Evolutionary conservation across 1,284 basidiomycete genomes (phyloP).

Genomic region (Volvariella volvacea): DNA sequence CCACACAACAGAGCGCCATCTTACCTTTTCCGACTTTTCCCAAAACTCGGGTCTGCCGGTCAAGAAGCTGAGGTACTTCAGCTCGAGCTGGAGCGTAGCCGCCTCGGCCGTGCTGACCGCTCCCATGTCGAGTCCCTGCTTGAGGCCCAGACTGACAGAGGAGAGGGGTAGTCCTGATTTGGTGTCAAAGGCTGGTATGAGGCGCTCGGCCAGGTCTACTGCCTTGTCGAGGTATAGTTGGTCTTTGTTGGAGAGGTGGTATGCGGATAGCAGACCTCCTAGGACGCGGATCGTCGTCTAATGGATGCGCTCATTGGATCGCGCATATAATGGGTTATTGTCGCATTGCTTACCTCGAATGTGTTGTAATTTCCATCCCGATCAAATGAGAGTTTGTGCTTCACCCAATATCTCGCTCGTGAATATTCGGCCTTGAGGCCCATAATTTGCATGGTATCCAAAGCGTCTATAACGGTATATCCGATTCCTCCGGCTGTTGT

Average conservation of each 20-base stretch:
- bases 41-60: slow-evolving; percentile 77
- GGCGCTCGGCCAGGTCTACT: slow-evolving; percentile 73
- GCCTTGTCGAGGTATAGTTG: slow-evolving; percentile 69
- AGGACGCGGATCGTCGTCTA: slow-evolving; percentile 38
- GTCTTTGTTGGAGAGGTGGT: slow-evolving; percentile 66
- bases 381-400: slow-evolving; percentile 64
- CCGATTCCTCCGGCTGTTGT: slow-evolving; percentile 70
- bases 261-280: slow-evolving; percentile 68
- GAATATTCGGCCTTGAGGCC: slow-evolving; percentile 74
- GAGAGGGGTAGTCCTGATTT: slow-evolving; percentile 76
- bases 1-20: no score
- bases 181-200: slow-evolving; percentile 78
- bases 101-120: slow-evolving; percentile 83
- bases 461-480: slow-evolving; percentile 73
- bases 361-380: slow-evolving; percentile 78
- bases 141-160: slow-evolving; percentile 65
- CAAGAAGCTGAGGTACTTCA: slow-evolving; percentile 77
- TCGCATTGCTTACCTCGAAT: slow-evolving; percentile 65
- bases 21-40: slow-evolving; percentile 76
- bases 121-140: slow-evolving; percentile 58
- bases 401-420: slow-evolving; percentile 76
- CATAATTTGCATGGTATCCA: slow-evolving; percentile 86
- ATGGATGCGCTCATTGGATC: slow-evolving; percentile 3
- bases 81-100: slow-evolving; percentile 79
- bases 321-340: background rate